Percentiles rank a stretch among this genome's conserved stretches.
Evolutionary conservation across 805 yeast genomes (phyloP).

Genomic region (Candida pseudofarinosa): DNA sequence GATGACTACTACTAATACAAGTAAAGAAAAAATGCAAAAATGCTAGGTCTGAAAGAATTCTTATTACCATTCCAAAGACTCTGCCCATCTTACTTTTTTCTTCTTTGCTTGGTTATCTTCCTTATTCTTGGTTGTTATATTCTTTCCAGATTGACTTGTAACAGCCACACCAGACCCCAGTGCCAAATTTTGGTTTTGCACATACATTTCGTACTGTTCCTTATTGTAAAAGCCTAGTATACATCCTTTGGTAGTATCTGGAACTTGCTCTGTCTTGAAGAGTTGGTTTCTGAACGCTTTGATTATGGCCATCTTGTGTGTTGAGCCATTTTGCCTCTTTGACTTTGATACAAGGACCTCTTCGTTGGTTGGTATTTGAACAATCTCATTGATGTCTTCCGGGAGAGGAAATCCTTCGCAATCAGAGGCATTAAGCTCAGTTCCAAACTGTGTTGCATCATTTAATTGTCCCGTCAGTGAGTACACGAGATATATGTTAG

Average conservation of each 20-base stretch:
- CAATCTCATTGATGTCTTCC: conserved; percentile 51
- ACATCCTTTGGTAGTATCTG: background rate
- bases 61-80: conserved; percentile 32
- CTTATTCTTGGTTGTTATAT: background rate
- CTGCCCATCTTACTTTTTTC: conserved; percentile 30
- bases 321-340: conserved; percentile 8
- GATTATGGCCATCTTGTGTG: conserved; percentile 39
- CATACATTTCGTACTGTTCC: conserved; percentile 22
- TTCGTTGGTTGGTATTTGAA: conserved; percentile 52
- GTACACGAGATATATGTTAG: conserved; percentile 50
- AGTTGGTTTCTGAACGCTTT: conserved; percentile 25
- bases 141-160: conserved; percentile 8
- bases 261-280: background rate
- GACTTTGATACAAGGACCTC: conserved; percentile 9
- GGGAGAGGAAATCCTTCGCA: conserved; percentile 63
- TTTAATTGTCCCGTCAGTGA: conserved; percentile 55
- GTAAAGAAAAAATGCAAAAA: background rate
- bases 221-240: conserved; percentile 29
- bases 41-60: background rate
- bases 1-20: background rate
- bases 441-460: conserved; percentile 68
- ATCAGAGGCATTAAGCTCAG: conserved; percentile 61
- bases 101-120: conserved; percentile 3
- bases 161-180: conserved; percentile 20
- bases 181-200: conserved; percentile 7